A percentile compares a stretch with the other conserved stretches of the same genome.
phyloP scores from a whole-genome alignment of 2,329 filamentous ascomycete species.

The Fusarium pseudograminearum region DNA sequence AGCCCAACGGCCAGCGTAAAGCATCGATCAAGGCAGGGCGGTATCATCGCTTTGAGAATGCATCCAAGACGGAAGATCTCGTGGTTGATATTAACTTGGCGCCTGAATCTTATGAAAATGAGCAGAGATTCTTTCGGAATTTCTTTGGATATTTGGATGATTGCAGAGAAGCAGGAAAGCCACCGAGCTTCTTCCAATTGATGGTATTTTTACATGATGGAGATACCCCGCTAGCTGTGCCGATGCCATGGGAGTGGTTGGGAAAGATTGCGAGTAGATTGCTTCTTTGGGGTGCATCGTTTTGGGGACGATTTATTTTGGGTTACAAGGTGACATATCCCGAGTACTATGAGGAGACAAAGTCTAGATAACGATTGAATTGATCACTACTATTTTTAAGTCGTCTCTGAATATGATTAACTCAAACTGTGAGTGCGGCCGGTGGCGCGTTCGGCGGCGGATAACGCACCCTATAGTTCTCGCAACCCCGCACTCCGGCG shows the following conservation, averaged over 20 bases:
- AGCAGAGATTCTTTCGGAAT: constrained; percentile 16
- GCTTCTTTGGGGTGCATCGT: background rate
- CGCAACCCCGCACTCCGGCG: background rate
- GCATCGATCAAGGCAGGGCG: constrained; percentile 10
- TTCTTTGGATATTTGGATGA: constrained; percentile 17
- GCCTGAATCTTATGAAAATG: constrained; percentile 10
- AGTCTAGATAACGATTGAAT: background rate
- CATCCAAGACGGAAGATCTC: background rate
- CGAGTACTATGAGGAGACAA: constrained; percentile 5
- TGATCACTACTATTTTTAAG: background rate
- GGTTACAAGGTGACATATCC: constrained; percentile 6
- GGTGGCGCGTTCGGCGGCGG: background rate
- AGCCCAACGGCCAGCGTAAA: background rate
- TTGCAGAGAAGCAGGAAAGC: constrained; percentile 1
- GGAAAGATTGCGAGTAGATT: constrained; percentile 7
- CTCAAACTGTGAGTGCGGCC: background rate
- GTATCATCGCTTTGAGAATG: constrained; percentile 23
- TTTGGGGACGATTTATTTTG: constrained; percentile 6
- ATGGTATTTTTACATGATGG: constrained; percentile 14
- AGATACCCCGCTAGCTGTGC: constrained; percentile 3
- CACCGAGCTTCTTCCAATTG: constrained; percentile 13
- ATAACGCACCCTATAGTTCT: background rate
- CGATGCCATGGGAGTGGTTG: constrained; percentile 4
- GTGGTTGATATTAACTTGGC: constrained; percentile 12
- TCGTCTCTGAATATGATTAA: background rate